These are phyloP conservation scores for Brasilioporus rufonigricans DNA, from an alignment of 768 basidiomycete genomes.

Conservation along the genomic window DNA sequence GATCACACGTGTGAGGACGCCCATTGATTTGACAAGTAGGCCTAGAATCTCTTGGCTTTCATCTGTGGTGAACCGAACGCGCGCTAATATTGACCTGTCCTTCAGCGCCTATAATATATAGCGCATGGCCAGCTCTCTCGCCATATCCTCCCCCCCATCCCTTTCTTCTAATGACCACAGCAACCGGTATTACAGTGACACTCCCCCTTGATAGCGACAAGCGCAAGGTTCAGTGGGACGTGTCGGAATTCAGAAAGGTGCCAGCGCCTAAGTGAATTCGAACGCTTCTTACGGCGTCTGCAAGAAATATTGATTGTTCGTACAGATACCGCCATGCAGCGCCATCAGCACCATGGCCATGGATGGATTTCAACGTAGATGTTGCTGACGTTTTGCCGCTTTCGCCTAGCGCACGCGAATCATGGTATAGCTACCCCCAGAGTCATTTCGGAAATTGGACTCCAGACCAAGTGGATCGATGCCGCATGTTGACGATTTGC, in stretches of 20 bases:
- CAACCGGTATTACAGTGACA: slow-evolving; percentile 2
- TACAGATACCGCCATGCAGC: slow-evolving; percentile 36
- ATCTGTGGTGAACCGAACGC: not conserved
- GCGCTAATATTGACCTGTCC: no score
- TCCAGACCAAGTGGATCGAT: slow-evolving; percentile 36
- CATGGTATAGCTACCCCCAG: slow-evolving; percentile 46
- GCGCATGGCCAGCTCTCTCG: slow-evolving; percentile 4
- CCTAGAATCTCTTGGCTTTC: not conserved
- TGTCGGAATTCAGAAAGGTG: slow-evolving; percentile 18
- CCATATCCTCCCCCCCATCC: not conserved
- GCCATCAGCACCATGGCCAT: slow-evolving; percentile 43
- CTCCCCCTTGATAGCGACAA: not conserved
- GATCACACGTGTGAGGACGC: slow-evolving; percentile 9
- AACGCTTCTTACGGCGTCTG: not conserved
- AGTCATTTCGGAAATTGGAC: slow-evolving; percentile 59
- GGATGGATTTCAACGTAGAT: slow-evolving; percentile 36
- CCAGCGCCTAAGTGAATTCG: slow-evolving; percentile 25
- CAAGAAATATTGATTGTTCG: slow-evolving; percentile 17
- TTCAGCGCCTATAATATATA: slow-evolving; percentile 2
- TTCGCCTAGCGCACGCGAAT: not conserved
- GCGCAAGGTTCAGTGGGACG: not conserved
- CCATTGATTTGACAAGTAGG: not conserved
- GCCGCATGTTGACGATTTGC: slow-evolving; percentile 32
- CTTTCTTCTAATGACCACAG: slow-evolving; percentile 12
- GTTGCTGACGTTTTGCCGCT: slow-evolving; percentile 9